Evolutionary conservation across 148 eudicot species (phyloP).

Genomic region (Silene conica): DNA sequence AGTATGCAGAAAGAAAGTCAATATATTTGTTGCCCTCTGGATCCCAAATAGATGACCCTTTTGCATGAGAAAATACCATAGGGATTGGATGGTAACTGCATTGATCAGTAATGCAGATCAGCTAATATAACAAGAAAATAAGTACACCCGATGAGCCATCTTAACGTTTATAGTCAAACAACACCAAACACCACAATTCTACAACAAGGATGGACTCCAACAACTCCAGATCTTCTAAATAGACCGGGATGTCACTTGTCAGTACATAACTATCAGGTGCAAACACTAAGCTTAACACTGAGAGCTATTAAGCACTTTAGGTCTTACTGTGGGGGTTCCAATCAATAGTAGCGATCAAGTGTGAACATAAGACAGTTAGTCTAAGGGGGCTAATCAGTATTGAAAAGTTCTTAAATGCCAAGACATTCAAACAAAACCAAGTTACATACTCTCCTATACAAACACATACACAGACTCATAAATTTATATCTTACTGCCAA

Average conservation of each 20-base stretch:
- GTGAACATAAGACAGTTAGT: background rate
- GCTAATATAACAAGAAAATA: background rate
- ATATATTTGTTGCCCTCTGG: constrained; percentile 96
- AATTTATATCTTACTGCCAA: too few species aligned
- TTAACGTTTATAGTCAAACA: background rate
- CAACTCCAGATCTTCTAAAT: background rate
- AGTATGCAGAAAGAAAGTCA: constrained; percentile 93
- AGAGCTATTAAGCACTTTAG: background rate
- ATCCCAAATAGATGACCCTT: constrained; percentile 87
- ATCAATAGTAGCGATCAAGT: background rate
- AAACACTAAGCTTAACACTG: background rate
- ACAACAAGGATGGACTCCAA: background rate
- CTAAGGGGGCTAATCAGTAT: background rate
- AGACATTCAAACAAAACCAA: background rate
- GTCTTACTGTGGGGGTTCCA: background rate
- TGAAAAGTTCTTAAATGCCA: background rate
- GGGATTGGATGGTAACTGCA: constrained; percentile 97
- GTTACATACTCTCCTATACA: background rate
- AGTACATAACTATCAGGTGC: background rate
- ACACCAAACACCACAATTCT: background rate
- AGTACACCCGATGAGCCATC: background rate
- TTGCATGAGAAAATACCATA: constrained; percentile 83
- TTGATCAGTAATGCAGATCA: constrained; percentile 17
- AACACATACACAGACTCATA: background rate
- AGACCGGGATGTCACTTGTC: too few species aligned